Conservation (phyloP, 208 protist genomes). For the Endotrypanum monterogeii region DNA sequence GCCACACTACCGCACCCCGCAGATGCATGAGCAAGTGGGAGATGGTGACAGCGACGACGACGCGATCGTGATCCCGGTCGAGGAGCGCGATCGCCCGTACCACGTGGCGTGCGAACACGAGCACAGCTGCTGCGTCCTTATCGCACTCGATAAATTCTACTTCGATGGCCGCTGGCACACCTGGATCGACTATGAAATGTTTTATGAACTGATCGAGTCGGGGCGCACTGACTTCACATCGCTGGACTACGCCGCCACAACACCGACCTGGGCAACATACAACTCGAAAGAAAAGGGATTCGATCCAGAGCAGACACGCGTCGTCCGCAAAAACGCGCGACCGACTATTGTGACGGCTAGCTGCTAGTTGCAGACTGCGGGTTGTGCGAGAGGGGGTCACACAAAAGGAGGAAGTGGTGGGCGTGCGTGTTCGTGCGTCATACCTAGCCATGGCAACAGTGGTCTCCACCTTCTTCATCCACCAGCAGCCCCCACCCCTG, state of each 20-base stretch:
- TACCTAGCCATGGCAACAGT: no score
- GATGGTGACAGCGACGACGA: slow-evolving; percentile 10
- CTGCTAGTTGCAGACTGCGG: slow-evolving; percentile 23
- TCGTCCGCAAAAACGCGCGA: slow-evolving; percentile 66
- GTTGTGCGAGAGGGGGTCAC: neutral
- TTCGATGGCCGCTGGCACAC: slow-evolving; percentile 83
- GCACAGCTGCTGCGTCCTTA: slow-evolving; percentile 92
- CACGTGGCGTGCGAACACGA: slow-evolving; percentile 92
- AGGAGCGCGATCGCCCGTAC: slow-evolving; percentile 69
- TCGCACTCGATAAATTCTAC: slow-evolving; percentile 87
- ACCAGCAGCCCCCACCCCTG: neutral
- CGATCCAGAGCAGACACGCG: slow-evolving; percentile 81
- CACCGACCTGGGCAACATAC: slow-evolving; percentile 85
- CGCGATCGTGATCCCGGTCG: slow-evolving; percentile 32
- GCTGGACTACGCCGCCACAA: slow-evolving; percentile 77
- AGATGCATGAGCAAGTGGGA: slow-evolving; percentile 24
- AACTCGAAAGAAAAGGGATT: slow-evolving; percentile 84
- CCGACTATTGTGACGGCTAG: slow-evolving; percentile 39
- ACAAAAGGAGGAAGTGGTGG: neutral
- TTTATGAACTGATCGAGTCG: slow-evolving; percentile 61
- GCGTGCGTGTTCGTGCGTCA: neutral
- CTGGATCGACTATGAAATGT: slow-evolving; percentile 92
- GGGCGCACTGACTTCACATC: slow-evolving; percentile 61
- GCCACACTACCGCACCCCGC: slow-evolving; percentile 38
- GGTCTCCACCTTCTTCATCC: neutral